Conservation (phyloP, 2,329 filamentous ascomycete genomes). For the Phymatotrichopsis omnivora region DNA sequence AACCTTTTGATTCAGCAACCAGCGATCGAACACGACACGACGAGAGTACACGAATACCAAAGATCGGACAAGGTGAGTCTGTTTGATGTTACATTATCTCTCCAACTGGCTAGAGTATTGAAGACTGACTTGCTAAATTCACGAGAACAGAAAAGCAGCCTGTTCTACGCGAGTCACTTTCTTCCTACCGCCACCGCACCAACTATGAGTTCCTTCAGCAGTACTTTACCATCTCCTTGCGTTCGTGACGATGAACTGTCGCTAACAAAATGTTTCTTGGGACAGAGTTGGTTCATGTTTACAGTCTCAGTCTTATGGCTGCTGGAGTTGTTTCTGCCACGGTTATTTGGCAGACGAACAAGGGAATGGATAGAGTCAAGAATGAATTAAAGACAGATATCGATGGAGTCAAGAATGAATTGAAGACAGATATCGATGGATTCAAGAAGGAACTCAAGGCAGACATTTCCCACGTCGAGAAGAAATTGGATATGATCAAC, state of each 20-base stretch:
- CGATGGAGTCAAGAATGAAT: too few species aligned
- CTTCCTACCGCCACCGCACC: too few species aligned
- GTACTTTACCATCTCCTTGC: not conserved
- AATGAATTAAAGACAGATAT: not conserved
- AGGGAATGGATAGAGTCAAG: not conserved
- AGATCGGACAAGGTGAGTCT: too few species aligned
- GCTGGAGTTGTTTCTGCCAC: not conserved
- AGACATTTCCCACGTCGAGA: not conserved
- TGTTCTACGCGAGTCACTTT: too few species aligned
- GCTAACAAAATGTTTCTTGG: conserved; percentile 8
- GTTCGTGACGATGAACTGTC: conserved; percentile 1
- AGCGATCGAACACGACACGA: too few species aligned
- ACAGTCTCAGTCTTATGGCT: not conserved
- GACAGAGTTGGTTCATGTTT: not conserved
- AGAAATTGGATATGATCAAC: not conserved
- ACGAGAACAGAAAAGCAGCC: too few species aligned
- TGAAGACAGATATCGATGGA: not conserved
- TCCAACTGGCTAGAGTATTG: too few species aligned
- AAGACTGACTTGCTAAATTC: too few species aligned
- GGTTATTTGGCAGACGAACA: not conserved
- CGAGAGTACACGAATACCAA: too few species aligned
- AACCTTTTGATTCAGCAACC: too few species aligned
- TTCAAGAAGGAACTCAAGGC: not conserved
- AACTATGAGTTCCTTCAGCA: too few species aligned
- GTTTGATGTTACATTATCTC: too few species aligned